These are phyloP conservation scores for Setaria viridis DNA, from an alignment of 202 grass and related monocot genomes.

Conservation along the genomic window DNA sequence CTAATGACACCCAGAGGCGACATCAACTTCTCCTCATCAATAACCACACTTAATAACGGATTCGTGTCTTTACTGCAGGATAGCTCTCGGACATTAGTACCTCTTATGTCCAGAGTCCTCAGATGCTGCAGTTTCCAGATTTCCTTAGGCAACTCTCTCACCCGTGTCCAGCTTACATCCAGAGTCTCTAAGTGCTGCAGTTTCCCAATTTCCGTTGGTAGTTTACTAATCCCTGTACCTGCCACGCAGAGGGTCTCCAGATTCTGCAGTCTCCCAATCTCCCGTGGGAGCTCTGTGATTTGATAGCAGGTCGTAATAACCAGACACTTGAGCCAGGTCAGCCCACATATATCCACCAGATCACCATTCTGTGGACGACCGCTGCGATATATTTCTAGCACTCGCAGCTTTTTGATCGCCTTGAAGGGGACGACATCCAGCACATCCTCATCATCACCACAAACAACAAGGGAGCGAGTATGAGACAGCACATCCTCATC, in stretches of 20 bases:
- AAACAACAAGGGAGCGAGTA: not conserved
- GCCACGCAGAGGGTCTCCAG: not conserved
- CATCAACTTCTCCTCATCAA: no score
- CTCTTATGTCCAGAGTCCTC: not conserved
- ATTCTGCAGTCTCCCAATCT: not conserved
- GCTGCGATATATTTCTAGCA: not conserved
- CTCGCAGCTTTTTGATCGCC: not conserved
- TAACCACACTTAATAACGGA: no score
- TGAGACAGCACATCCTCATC: not conserved
- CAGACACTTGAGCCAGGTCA: not conserved
- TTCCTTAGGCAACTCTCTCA: accelerated
- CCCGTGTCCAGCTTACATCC: accelerated
- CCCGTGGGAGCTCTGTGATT: not conserved
- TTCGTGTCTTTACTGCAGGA: no score
- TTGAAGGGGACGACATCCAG: not conserved
- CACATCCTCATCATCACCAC: not conserved
- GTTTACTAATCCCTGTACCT: accelerated
- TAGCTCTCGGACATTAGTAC: not conserved
- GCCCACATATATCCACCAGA: not conserved
- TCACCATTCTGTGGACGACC: not conserved
- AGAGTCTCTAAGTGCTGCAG: not conserved
- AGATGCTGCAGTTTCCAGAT: not conserved
- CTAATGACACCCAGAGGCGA: no score
- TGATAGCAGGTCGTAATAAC: not conserved
- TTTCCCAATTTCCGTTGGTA: not conserved